Conservation (phyloP, 495 filamentous ascomycete species). For the Parachaetomium inaequale region DNA sequence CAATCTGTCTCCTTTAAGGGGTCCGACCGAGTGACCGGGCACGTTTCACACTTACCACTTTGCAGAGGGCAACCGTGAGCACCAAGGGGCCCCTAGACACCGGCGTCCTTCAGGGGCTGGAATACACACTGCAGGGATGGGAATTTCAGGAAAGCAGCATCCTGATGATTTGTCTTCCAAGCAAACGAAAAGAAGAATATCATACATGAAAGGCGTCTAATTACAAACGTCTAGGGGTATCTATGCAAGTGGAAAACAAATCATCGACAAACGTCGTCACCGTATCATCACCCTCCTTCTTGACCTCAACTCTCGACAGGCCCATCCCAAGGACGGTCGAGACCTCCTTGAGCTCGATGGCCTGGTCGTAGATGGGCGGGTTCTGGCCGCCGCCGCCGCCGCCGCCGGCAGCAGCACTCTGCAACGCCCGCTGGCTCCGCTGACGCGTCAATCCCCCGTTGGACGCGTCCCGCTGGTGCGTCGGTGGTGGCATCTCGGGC, state of each 20-base stretch:
- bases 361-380: constrained; percentile 10
- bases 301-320: constrained; percentile 22
- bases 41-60: too few relatives aligned
- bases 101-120: too few relatives aligned
- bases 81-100: too few relatives aligned
- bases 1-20: too few relatives aligned
- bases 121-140: too few relatives aligned
- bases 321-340: constrained; percentile 15
- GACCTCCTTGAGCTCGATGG: constrained; percentile 17
- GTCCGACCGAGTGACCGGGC: too few relatives aligned
- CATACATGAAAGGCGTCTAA: not conserved
- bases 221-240: constrained; percentile 21
- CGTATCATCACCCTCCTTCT: constrained; percentile 24
- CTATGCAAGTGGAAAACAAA: constrained; percentile 35
- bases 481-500: not conserved
- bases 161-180: too few relatives aligned
- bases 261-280: constrained; percentile 41
- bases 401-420: not conserved
- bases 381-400: not conserved
- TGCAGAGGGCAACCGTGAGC: too few relatives aligned
- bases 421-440: not conserved
- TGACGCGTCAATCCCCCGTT: not conserved
- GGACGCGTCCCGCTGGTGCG: not conserved
- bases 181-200: not conserved
- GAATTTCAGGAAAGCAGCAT: too few relatives aligned